Percentiles rank a stretch among this genome's conserved stretches.
Evolutionary conservation across 495 filamentous ascomycete genomes (phyloP).

Genomic region (Staphylotrichum longicolle): DNA sequence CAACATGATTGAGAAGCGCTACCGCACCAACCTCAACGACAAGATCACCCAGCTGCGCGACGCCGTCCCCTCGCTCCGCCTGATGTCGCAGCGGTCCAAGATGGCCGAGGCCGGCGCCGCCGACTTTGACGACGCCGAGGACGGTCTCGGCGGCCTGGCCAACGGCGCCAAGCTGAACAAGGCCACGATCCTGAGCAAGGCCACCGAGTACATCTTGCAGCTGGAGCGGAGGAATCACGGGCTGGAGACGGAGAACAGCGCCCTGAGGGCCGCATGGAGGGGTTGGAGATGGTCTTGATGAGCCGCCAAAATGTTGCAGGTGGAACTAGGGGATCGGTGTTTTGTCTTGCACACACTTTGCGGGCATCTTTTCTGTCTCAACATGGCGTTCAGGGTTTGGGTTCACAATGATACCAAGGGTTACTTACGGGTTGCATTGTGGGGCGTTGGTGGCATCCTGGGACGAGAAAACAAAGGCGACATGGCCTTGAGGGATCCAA

Average conservation of each 20-base stretch:
- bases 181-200: conserved; percentile 79
- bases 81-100: conserved; percentile 29
- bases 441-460: no score
- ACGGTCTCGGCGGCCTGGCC: neutral
- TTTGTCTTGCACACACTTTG: no score
- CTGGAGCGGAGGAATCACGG: conserved; percentile 72
- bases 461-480: no score
- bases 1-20: conserved; percentile 51
- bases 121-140: conserved; percentile 8
- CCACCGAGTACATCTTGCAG: conserved; percentile 85
- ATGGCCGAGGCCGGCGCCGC: conserved; percentile 3
- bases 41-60: conserved; percentile 50
- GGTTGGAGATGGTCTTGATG: conserved; percentile 50
- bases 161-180: conserved; percentile 34
- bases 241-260: conserved; percentile 70
- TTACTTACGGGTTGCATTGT: no score
- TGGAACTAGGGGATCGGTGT: neutral
- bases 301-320: neutral
- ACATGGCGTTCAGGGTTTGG: no score
- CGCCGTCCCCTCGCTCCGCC: conserved; percentile 44
- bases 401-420: no score
- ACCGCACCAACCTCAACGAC: conserved; percentile 52
- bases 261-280: conserved; percentile 63
- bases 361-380: no score
- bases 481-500: no score